phyloP scores from a whole-genome alignment of 164 flowering plant species.

The Annona cherimola region DNA sequence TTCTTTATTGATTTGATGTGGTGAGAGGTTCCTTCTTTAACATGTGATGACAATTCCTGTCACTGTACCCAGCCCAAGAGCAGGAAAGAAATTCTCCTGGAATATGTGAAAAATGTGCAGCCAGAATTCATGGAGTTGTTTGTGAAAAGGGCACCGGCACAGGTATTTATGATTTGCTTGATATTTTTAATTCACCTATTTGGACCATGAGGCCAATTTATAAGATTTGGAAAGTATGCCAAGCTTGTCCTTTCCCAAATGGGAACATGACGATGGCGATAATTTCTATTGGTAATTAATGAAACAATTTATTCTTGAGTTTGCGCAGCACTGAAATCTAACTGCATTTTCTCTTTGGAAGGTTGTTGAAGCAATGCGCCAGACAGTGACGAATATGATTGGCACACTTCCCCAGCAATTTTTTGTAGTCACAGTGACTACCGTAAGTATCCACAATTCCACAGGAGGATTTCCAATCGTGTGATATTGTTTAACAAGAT shows the following conservation, averaged over 20 bases:
- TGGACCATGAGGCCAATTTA: background rate
- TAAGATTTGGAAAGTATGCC: background rate
- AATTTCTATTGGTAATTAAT: background rate
- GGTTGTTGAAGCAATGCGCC: constrained; percentile 99
- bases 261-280: background rate
- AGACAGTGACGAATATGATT: constrained; percentile 94
- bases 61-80: constrained; percentile 47
- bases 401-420: constrained; percentile 97
- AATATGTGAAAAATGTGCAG: constrained; percentile 88
- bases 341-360: constrained; percentile 11
- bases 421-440: constrained; percentile 87
- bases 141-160: constrained; percentile 82
- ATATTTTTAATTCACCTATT: background rate
- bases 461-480: background rate
- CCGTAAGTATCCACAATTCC: constrained; percentile 44
- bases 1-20: too few species aligned
- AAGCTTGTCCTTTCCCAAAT: background rate
- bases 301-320: background rate
- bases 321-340: background rate
- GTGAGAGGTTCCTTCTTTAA: too few species aligned
- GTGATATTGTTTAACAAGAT: background rate
- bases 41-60: background rate
- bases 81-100: constrained; percentile 83
- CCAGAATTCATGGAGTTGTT: constrained; percentile 98
- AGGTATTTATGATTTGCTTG: constrained; percentile 36